phyloP scores from a whole-genome alignment of 345 rosid genomes.

The Populus ilicifolia region DNA sequence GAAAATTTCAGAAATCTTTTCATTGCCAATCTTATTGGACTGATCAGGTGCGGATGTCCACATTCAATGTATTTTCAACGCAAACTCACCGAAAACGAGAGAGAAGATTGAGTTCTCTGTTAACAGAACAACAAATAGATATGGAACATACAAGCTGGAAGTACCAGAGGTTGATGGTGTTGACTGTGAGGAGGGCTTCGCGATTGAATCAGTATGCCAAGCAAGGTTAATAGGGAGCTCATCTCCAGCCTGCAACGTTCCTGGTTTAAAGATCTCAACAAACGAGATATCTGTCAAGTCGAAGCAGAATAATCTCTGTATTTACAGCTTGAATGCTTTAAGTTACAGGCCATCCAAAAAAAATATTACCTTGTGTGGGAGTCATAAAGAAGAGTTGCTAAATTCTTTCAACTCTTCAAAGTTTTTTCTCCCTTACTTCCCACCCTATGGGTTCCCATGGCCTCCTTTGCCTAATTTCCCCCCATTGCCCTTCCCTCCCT shows the following conservation, averaged over 20 bases:
- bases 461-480: constrained; percentile 33
- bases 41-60: constrained; percentile 66
- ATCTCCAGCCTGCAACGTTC: constrained; percentile 44
- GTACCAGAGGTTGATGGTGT: constrained; percentile 76
- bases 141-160: constrained; percentile 68
- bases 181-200: constrained; percentile 66
- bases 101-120: constrained; percentile 70
- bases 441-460: constrained; percentile 58
- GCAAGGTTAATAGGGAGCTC: constrained; percentile 49
- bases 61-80: constrained; percentile 67
- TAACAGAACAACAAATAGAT: constrained; percentile 60
- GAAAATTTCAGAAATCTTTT: background rate
- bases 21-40: background rate
- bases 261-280: constrained; percentile 47
- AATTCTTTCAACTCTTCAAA: constrained; percentile 46
- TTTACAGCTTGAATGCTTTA: constrained; percentile 73
- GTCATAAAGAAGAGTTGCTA: constrained; percentile 19
- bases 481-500: constrained; percentile 26
- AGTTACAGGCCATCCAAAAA: constrained; percentile 56
- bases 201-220: constrained; percentile 51
- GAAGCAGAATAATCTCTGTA: constrained; percentile 69
- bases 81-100: constrained; percentile 53
- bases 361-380: constrained; percentile 54
- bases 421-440: constrained; percentile 50
- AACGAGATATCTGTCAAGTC: constrained; percentile 69